These are phyloP conservation scores for Luffa aegyptiaca DNA, from an alignment of 306 rosid genomes.

Conservation along the genomic window DNA sequence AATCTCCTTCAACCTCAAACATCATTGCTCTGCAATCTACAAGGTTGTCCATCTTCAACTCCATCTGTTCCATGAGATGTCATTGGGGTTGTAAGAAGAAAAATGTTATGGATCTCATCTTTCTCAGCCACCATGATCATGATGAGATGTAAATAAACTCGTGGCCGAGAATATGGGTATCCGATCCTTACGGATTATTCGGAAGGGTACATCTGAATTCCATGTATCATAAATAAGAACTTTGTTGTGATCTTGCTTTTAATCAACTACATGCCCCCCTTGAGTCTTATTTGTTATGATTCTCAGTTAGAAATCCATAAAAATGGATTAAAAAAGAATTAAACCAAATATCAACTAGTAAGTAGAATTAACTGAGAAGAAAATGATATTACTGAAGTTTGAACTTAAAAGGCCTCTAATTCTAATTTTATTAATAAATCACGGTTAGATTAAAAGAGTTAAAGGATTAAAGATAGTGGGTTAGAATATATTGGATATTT, in stretches of 20 bases:
- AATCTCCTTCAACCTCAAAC: conserved; percentile 48
- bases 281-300: no score
- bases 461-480: no score
- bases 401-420: no score
- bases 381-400: no score
- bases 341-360: no score
- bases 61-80: conserved; percentile 54
- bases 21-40: conserved; percentile 54
- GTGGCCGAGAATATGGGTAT: not conserved
- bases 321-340: no score
- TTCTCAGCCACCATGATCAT: not conserved
- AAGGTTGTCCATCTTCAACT: conserved; percentile 49
- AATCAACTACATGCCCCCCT: not conserved
- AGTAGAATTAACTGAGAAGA: no score
- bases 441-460: no score
- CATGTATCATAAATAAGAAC: not conserved
- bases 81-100: conserved; percentile 77
- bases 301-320: not conserved
- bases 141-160: not conserved
- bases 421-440: no score
- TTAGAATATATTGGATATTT: no score
- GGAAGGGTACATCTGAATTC: not conserved
- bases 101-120: conserved; percentile 10
- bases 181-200: not conserved
- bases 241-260: not conserved